Evolutionary conservation across 73 alveolate genomes (phyloP).

Genomic region (Effrenium voratum): DNA sequence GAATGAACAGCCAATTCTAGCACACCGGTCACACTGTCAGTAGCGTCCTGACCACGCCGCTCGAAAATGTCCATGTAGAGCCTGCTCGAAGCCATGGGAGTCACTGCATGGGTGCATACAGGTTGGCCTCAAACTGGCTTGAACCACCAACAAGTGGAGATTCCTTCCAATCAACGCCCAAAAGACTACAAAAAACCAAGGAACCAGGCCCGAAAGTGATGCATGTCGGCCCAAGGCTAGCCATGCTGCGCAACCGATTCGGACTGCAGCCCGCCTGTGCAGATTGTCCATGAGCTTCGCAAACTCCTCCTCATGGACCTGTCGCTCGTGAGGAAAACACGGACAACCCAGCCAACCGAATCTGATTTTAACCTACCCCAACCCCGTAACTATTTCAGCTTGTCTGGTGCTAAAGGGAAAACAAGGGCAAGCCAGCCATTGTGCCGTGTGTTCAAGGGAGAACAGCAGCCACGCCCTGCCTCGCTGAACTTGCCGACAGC

Average conservation of each 20-base stretch:
- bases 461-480: not conserved
- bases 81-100: not conserved
- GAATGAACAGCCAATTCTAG: not conserved
- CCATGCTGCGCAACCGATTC: not conserved
- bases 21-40: not conserved
- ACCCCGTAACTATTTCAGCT: too few species aligned
- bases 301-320: conserved; percentile 92
- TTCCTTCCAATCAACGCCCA: not conserved
- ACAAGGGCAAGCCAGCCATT: too few species aligned
- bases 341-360: too few species aligned
- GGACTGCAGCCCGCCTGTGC: conserved; percentile 41
- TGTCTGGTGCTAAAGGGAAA: too few species aligned
- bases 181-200: not conserved
- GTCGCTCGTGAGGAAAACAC: not conserved
- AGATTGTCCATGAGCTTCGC: conserved; percentile 88
- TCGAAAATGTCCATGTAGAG: conserved; percentile 92
- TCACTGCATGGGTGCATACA: too few species aligned
- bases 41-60: conserved; percentile 85
- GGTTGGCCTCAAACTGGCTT: too few species aligned
- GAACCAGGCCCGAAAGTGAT: not conserved
- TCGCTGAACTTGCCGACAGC: conserved; percentile 91
- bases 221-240: not conserved
- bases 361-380: too few species aligned
- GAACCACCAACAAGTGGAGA: too few species aligned
- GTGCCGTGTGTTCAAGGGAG: not conserved